Base-by-base conservation (phyloP, 495 filamentous ascomycete species). In the Aspergillus egyptiacus region DNA sequence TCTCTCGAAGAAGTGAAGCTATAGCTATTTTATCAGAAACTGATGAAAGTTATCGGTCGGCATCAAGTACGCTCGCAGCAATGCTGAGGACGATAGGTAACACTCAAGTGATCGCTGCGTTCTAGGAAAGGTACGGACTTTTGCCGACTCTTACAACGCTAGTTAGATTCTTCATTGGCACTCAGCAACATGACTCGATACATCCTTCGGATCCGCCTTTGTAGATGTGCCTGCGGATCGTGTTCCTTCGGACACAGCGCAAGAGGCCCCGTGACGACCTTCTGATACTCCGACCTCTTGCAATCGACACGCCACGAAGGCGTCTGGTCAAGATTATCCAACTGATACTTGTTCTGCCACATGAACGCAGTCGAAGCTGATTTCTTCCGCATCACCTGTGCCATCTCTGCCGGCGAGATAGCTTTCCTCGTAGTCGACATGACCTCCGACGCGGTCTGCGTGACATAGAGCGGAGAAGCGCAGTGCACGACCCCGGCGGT, bases 401-500 rank as follows among this genome's bases (percentile, higher is more conserved):
- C 22, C n/a, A 41, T 25, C 38, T 41, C 38, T 18, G 19, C 19
- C 38, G 36, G 8, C 2, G 36, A 9, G 11, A 38, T 22, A 19
- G 17, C 19, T 10, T 23, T 10, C 18, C 18, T 38, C 4, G 36
- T 19, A 2, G 36, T 38, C 17, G 36, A 15, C 36, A 38, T 20
- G 2, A 38, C 5, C 36, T 38, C 36, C 13, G 18, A 15, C 2
- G 17, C 18, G 1, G 36, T 40, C 13, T 15, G 37, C 3, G 15
- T 15, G 10, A 40, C 20, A 10, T 40, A 40, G 5, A 40, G 22
- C 20, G 11, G 2, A 13, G 37, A 40, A 2, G 40, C 24, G 25
- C 25, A 31, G 19, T 60, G 48, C 0, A 60, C 47, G 9, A 60
- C 28, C 3, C 58, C 58, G 2, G 15, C 49, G 0, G 50, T 46